phyloP scores from a whole-genome alignment of 73 alveolate species.

The Paramecium pentaurelia region DNA sequence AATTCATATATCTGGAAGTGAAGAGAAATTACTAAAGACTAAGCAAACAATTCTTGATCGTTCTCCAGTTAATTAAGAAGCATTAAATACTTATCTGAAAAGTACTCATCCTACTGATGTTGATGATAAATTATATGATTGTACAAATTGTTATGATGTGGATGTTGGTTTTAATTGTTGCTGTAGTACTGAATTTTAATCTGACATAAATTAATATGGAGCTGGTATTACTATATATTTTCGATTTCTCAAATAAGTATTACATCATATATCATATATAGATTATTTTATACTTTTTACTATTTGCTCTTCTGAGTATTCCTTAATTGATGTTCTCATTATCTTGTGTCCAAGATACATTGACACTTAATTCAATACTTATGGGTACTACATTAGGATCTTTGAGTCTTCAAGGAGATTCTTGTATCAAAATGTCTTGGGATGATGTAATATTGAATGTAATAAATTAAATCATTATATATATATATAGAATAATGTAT shows the following conservation, averaged over 20 bases:
- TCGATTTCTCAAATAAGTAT: conserved; percentile 25
- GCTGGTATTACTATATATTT: conserved; percentile 24
- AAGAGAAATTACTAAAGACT: neutral
- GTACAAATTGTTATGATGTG: neutral
- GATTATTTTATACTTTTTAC: neutral
- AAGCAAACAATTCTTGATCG: neutral
- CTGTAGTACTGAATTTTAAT: neutral
- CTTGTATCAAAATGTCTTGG: neutral
- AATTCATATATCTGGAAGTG: neutral
- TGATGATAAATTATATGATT: neutral
- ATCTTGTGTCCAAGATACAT: neutral
- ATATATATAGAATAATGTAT: neutral
- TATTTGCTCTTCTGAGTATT: neutral
- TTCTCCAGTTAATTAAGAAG: neutral
- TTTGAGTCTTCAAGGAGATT: neutral
- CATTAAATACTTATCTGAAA: neutral
- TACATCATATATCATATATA: neutral
- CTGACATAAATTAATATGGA: neutral
- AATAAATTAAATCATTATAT: neutral
- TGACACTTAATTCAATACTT: neutral
- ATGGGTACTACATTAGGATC: conserved; percentile 34
- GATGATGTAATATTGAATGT: neutral
- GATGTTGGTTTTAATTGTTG: conserved; percentile 33
- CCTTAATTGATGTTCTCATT: neutral
- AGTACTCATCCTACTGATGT: neutral